Conservation (phyloP, 441 rosid species). For the Gossypium trilobum region DNA sequence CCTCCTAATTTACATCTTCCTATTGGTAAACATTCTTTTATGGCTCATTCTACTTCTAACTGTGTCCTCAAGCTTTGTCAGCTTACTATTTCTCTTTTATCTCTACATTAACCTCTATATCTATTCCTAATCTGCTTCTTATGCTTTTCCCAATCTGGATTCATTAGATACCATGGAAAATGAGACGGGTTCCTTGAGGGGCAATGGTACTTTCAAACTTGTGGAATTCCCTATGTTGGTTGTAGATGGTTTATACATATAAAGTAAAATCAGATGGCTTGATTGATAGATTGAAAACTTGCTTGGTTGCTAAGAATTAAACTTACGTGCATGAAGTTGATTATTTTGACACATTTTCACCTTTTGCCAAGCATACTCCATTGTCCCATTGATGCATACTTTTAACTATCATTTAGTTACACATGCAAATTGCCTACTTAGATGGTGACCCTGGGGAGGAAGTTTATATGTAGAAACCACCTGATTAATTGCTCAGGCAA, state of each 20-base stretch:
- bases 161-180: neutral
- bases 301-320: neutral
- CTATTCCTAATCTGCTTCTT: neutral
- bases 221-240: neutral
- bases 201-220: neutral
- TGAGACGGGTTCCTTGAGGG: neutral
- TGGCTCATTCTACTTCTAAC: neutral
- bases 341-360: neutral
- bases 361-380: neutral
- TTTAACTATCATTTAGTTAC: neutral
- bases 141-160: neutral
- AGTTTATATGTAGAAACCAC: neutral
- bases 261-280: neutral
- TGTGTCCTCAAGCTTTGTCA: neutral
- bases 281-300: neutral
- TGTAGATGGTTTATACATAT: neutral
- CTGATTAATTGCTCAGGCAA: neutral
- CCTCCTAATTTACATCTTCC: neutral
- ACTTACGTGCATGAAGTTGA: neutral
- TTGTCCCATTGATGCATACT: neutral
- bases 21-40: neutral
- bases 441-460: neutral
- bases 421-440: neutral
- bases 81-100: neutral
- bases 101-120: neutral